Evolutionary conservation across 495 filamentous ascomycete species (phyloP).

Genomic region (Hypoxylon subgilvum): DNA sequence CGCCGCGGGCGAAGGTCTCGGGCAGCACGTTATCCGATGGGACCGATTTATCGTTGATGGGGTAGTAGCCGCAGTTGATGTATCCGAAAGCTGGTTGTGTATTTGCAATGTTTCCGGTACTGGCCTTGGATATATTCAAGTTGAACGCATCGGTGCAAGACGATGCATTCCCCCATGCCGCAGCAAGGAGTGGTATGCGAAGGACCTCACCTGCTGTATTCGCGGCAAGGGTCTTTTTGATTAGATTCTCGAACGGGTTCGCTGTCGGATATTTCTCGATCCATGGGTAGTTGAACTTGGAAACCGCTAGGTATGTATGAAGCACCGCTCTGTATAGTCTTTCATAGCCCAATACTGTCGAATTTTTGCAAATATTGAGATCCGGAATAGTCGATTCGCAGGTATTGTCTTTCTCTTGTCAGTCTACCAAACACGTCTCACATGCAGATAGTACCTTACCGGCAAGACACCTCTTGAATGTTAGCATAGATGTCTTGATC

Average conservation of each 20-base stretch:
- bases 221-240: slow-evolving; percentile 16
- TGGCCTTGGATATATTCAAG: slow-evolving; percentile 18
- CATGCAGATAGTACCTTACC: slow-evolving; percentile 1
- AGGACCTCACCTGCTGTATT: slow-evolving; percentile 17
- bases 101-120: slow-evolving; percentile 5
- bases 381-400: slow-evolving; percentile 17
- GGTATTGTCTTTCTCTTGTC: slow-evolving; percentile 13
- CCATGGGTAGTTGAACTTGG: slow-evolving; percentile 35
- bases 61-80: slow-evolving; percentile 24
- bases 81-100: slow-evolving; percentile 20
- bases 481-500: slow-evolving; percentile 17
- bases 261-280: slow-evolving; percentile 22
- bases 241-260: slow-evolving; percentile 15
- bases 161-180: slow-evolving; percentile 18
- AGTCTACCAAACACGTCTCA: neutral
- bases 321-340: slow-evolving; percentile 20
- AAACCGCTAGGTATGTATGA: slow-evolving; percentile 18
- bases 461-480: slow-evolving; percentile 19
- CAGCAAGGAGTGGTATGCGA: slow-evolving; percentile 29
- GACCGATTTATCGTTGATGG: slow-evolving; percentile 25
- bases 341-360: slow-evolving; percentile 11
- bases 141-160: slow-evolving; percentile 23
- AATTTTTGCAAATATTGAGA: slow-evolving; percentile 21
- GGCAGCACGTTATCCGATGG: slow-evolving; percentile 27
- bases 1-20: slow-evolving; percentile 21